These are phyloP conservation scores for Suillus hirtellus DNA, from an alignment of 768 basidiomycete species.

Conservation along the genomic window DNA sequence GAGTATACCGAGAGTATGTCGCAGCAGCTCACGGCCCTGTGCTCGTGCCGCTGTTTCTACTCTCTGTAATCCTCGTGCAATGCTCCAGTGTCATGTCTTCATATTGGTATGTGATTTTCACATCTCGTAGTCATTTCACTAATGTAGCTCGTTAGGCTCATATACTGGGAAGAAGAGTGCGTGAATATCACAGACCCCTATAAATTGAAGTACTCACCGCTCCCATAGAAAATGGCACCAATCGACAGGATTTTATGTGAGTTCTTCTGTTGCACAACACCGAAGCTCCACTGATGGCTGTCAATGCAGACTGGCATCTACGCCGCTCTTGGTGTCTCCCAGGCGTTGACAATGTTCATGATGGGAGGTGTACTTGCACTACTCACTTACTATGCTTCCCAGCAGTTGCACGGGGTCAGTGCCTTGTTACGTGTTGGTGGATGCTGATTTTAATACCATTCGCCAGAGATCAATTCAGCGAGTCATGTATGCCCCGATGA, in stretches of 20 bases:
- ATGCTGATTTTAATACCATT: background rate
- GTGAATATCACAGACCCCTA: slow-evolving; percentile 19
- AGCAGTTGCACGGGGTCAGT: slow-evolving; percentile 58
- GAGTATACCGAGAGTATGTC: slow-evolving; percentile 53
- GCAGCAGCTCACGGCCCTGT: slow-evolving; percentile 66
- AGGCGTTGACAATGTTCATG: slow-evolving; percentile 67
- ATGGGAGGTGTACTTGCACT: slow-evolving; percentile 66
- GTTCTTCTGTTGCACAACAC: slow-evolving; percentile 36
- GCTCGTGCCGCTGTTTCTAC: slow-evolving; percentile 64
- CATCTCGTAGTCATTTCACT: background rate
- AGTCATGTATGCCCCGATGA: slow-evolving; percentile 85
- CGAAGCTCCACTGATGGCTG: background rate
- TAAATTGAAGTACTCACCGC: background rate
- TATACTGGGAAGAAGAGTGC: slow-evolving; percentile 62
- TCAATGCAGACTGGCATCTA: slow-evolving; percentile 74
- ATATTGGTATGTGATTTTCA: slow-evolving; percentile 55
- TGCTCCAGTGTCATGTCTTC: slow-evolving; percentile 68
- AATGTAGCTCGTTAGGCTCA: slow-evolving; percentile 48
- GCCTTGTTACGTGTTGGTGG: background rate
- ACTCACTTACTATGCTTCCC: slow-evolving; percentile 78
- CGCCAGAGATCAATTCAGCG: slow-evolving; percentile 58
- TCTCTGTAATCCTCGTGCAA: slow-evolving; percentile 67
- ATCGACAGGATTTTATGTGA: slow-evolving; percentile 70
- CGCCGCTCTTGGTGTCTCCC: slow-evolving; percentile 67
- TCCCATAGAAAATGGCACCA: slow-evolving; percentile 51